These are phyloP conservation scores for Penicillium sp. DNA, from an alignment of 2,329 filamentous ascomycete genomes.

Conservation along the genomic window DNA sequence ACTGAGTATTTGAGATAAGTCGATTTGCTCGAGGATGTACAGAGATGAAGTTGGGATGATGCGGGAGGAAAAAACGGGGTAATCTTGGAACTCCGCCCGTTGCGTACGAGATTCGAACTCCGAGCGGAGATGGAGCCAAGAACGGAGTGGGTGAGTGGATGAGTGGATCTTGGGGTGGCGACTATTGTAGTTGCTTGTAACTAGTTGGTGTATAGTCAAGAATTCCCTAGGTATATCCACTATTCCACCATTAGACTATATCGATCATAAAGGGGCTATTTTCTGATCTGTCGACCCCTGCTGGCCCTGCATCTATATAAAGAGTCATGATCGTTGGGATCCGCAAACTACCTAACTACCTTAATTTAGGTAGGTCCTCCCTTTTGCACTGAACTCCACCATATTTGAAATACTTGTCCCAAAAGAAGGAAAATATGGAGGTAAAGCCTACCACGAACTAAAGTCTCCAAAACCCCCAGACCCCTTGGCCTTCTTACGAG, in stretches of 20 bases:
- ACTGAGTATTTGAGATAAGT: neutral
- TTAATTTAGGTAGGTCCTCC: neutral
- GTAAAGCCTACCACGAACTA: conserved; percentile 86
- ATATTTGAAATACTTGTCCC: neutral
- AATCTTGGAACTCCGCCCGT: conserved; percentile 13
- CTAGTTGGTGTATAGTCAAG: neutral
- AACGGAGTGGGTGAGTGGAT: conserved; percentile 14
- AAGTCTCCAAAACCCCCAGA: conserved; percentile 85
- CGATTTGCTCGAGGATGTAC: neutral
- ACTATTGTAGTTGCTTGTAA: neutral
- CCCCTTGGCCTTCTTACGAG: conserved; percentile 72
- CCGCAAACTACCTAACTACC: neutral
- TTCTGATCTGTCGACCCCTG: neutral
- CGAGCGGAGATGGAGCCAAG: conserved; percentile 14
- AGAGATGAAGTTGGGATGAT: conserved; percentile 10
- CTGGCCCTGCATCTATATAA: neutral
- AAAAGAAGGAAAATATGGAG: neutral
- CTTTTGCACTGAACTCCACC: neutral
- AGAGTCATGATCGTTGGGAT: neutral
- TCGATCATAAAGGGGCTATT: neutral
- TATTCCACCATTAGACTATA: neutral
- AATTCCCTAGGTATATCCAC: neutral
- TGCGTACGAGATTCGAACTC: conserved; percentile 2
- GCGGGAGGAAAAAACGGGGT: conserved; percentile 10
- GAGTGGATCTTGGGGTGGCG: conserved; percentile 4